Evolutionary conservation across 1,284 basidiomycete genomes (phyloP), one percentile per base, ranked within the genome.

Genomic region (Hortiboletus rubellus): DNA sequence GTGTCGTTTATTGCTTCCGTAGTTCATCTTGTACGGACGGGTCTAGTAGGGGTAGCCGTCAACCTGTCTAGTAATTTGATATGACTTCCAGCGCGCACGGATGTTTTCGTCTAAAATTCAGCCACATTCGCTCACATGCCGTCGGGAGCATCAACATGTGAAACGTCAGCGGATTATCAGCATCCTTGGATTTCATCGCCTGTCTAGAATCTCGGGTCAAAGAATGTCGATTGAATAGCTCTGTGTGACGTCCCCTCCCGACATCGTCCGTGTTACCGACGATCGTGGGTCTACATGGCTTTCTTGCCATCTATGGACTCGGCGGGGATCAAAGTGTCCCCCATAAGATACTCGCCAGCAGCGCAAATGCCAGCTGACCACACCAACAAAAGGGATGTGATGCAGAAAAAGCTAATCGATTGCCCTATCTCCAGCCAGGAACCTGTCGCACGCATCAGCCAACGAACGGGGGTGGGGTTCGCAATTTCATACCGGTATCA

Each of bases 401-500:
- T 92, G 64, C 89, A 90, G 72, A 94, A 95, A 74, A 94, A 93
- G 54, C 84, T 92, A 67, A 95, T 94, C 0, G 88, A 89, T 71
- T 92, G 90, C 6, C 93, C 93, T 55, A 94, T 95, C 68, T 95
- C 91, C 52, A 95, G 75, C 94, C 93, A 96, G 7, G 89, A 92
- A 0, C 89, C 88, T 80, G 50, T 24, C 38, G 7, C 22, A 18
- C 37, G 27, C 44, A 53, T 73, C 53, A 71, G 57, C 45, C 53
- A 27, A 63, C 11, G 49, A 55, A 33, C 18, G 31, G 40, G 36
- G 27, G 31, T 47, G 37, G 38, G 18, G n/a, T 10, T 30, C 8
- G 15, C 43, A n/a, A 45, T 41, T 43, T 53, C 75, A 61, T 65
- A 78, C 90, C 90, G 33, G 85, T 87, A 68, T 94, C 92, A 33